phyloP scores from a whole-genome alignment of 176 grass and related monocot species.

The Tillandsia leiboldiana region DNA sequence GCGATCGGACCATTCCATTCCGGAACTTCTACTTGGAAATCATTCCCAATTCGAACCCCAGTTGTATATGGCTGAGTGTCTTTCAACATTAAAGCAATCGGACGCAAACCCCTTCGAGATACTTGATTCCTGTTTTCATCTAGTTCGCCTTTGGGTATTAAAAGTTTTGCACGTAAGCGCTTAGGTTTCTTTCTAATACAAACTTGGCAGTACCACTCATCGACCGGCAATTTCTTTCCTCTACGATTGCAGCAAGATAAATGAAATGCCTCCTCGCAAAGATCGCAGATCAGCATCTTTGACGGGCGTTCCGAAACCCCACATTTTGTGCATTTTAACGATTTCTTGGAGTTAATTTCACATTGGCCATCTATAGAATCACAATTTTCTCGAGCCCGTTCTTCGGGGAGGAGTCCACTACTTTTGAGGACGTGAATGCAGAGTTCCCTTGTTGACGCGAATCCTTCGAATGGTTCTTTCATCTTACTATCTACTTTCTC shows the following conservation, averaged over 20 bases:
- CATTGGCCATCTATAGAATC: slow-evolving; percentile 2
- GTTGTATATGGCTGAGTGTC: slow-evolving; percentile 36
- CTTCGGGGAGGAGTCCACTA: slow-evolving; percentile 18
- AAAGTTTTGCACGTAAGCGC: slow-evolving; percentile 17
- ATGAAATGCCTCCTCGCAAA: slow-evolving; percentile 70
- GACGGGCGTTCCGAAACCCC: slow-evolving; percentile 30
- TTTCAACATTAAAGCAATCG: slow-evolving; percentile 37
- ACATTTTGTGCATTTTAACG: slow-evolving; percentile 49
- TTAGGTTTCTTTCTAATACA: slow-evolving; percentile 53
- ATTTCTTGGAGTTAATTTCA: slow-evolving; percentile 18
- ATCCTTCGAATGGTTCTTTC: slow-evolving; percentile 24
- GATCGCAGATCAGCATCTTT: slow-evolving; percentile 73
- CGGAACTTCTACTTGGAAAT: slow-evolving; percentile 68
- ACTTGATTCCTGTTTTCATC: slow-evolving; percentile 11
- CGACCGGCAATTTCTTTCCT: slow-evolving; percentile 36
- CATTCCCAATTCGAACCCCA: slow-evolving; percentile 47
- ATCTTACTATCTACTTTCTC: slow-evolving; percentile 10
- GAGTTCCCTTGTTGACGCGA: slow-evolving; percentile 31
- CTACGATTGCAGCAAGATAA: slow-evolving; percentile 39
- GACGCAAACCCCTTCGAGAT: slow-evolving; percentile 17
- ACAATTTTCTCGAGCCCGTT: slow-evolving; percentile 21
- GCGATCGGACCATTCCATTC: slow-evolving; percentile 46
- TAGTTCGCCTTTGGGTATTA: slow-evolving; percentile 9
- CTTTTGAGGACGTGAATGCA: slow-evolving; percentile 47
- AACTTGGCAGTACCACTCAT: slow-evolving; percentile 51